Evolutionary conservation across 257 asterid genomes (phyloP).

Genomic region (Solanum habrochaites): DNA sequence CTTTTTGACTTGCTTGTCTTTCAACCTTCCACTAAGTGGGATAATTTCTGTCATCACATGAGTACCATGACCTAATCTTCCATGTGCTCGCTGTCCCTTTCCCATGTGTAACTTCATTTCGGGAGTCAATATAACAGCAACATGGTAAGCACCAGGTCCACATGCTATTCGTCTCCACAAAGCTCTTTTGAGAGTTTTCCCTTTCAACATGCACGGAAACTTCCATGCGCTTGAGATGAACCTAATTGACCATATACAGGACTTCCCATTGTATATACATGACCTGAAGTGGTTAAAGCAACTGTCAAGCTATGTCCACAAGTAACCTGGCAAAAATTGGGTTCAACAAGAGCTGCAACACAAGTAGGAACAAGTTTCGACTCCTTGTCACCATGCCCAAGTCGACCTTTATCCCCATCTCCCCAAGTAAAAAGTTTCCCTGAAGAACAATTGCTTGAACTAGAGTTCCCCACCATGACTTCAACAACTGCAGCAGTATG

Average conservation of each 20-base stretch:
- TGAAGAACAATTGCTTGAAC: conserved; percentile 75
- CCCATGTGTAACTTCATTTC: conserved; percentile 95
- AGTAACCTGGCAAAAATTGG: conserved; percentile 78
- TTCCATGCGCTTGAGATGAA: conserved; percentile 67
- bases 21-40: conserved; percentile 84
- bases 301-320: conserved; percentile 94
- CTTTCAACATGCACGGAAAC: conserved; percentile 74
- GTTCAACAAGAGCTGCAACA: conserved; percentile 88
- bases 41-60: conserved; percentile 55
- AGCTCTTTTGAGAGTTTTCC: conserved; percentile 64
- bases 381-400: conserved; percentile 84
- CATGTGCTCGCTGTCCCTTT: conserved; percentile 87
- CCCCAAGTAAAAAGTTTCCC: conserved; percentile 96
- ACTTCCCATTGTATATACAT: conserved; percentile 80
- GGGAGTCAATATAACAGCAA: conserved; percentile 72
- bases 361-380: conserved; percentile 82
- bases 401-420: conserved; percentile 82
- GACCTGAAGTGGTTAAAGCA: conserved; percentile 85
- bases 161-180: conserved; percentile 87
- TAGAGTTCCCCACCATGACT: conserved; percentile 80
- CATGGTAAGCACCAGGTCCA: conserved; percentile 95
- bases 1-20: conserved; percentile 85
- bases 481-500: conserved; percentile 97
- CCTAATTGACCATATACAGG: conserved; percentile 93
- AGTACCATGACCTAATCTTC: conserved; percentile 90